Conservation (phyloP, 768 basidiomycete genomes). For the Candolleomyces efflorescens region DNA sequence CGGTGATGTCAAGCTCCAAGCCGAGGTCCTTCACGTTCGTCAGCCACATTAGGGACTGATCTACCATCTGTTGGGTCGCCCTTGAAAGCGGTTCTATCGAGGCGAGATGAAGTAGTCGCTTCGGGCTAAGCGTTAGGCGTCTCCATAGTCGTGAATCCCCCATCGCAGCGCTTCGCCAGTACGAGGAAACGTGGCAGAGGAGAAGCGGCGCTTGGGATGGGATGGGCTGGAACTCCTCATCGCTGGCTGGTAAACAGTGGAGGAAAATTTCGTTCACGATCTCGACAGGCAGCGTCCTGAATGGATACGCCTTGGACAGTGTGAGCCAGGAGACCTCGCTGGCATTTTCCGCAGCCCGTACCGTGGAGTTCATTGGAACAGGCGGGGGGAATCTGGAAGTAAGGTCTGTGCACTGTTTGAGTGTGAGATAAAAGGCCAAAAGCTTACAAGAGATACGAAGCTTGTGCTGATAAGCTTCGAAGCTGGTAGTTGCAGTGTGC, state of each 20-base stretch:
- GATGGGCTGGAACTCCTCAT: background rate
- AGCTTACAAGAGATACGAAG: background rate
- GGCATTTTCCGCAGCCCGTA: background rate
- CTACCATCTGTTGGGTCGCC: background rate
- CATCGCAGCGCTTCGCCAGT: slow-evolving; percentile 38
- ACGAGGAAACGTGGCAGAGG: slow-evolving; percentile 33
- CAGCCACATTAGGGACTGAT: slow-evolving; percentile 1
- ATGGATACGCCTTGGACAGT: background rate
- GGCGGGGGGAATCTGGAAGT: background rate
- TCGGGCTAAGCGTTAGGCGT: slow-evolving; percentile 2
- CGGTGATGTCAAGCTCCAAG: background rate
- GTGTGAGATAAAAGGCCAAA: background rate
- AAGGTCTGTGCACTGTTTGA: background rate
- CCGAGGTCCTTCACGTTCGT: slow-evolving; percentile 5
- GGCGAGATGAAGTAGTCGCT: background rate
- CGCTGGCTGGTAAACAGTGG: background rate
- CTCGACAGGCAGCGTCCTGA: slow-evolving; percentile 1
- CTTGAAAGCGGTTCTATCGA: background rate
- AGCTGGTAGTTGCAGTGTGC: background rate
- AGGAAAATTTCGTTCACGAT: slow-evolving; percentile 8
- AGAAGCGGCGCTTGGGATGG: slow-evolving; percentile 24
- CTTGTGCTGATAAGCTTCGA: slow-evolving; percentile 1
- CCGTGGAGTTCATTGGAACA: too few relatives aligned
- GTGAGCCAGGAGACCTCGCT: background rate
- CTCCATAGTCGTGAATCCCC: slow-evolving; percentile 34